Evolutionary conservation across 2,329 filamentous ascomycete species (phyloP).

Genomic region (Cladophialophora yegresii): DNA sequence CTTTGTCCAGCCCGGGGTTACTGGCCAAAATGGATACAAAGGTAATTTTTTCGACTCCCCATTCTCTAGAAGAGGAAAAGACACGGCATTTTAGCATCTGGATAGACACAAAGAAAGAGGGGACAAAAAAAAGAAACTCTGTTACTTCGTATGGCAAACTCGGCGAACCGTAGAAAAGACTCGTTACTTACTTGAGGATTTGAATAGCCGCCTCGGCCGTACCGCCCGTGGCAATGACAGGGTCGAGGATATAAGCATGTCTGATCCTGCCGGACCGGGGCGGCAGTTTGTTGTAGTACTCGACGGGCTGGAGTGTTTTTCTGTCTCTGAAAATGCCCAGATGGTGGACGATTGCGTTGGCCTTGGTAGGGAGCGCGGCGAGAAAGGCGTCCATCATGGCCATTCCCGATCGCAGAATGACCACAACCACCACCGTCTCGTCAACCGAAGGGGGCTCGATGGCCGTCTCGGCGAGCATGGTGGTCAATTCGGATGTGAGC

Average conservation of each 20-base stretch:
- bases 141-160: no score
- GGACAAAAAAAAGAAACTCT: no score
- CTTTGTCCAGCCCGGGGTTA: constrained; percentile 65
- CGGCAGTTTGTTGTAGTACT: constrained; percentile 91
- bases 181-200: constrained; percentile 58
- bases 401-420: constrained; percentile 45
- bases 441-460: constrained; percentile 22
- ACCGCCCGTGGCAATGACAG: constrained; percentile 88
- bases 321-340: constrained; percentile 91
- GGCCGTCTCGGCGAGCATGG: constrained; percentile 35
- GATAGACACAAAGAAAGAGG: no score
- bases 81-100: constrained; percentile 1
- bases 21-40: constrained; percentile 75
- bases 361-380: constrained; percentile 36
- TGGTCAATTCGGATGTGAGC: constrained; percentile 36
- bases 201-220: constrained; percentile 87
- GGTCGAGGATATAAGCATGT: constrained; percentile 85
- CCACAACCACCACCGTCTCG: constrained; percentile 40
- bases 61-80: constrained; percentile 56
- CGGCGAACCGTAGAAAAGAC: not conserved
- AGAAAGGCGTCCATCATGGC: constrained; percentile 46
- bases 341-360: constrained; percentile 75
- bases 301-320: constrained; percentile 80
- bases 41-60: constrained; percentile 78
- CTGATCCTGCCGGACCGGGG: constrained; percentile 45